Evolutionary conservation across 371 early-diverging fungal genomes (phyloP).

Genomic region (Rhizopus stolonifer): DNA sequence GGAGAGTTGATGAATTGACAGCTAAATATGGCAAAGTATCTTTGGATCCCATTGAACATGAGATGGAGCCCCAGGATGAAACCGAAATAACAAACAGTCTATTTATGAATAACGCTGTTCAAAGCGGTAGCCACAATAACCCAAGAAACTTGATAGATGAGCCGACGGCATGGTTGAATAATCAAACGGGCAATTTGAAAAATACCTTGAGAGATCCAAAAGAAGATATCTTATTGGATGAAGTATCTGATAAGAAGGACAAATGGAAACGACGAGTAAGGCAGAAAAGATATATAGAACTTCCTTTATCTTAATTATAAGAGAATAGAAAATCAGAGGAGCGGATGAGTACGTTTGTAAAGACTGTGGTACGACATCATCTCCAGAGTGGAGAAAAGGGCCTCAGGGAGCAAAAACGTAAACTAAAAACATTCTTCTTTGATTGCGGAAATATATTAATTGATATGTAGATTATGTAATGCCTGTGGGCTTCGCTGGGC

Average conservation of each 20-base stretch:
- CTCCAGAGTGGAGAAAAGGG: conserved; percentile 83
- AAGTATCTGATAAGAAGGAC: conserved; percentile 13
- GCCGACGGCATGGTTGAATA: neutral
- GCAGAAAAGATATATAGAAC: neutral
- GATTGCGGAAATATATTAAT: neutral
- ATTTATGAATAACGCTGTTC: neutral
- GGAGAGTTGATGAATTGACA: conserved; percentile 34
- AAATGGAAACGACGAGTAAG: conserved; percentile 26
- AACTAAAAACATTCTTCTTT: conserved; percentile 4
- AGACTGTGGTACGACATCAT: conserved; percentile 72
- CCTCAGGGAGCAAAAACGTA: conserved; percentile 69
- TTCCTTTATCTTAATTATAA: neutral
- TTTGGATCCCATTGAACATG: neutral
- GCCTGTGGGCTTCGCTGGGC: conserved; percentile 52
- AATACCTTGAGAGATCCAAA: neutral
- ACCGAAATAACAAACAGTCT: neutral
- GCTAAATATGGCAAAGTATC: conserved; percentile 16
- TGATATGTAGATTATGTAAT: conserved; percentile 43
- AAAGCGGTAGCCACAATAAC: neutral
- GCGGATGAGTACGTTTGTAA: conserved; percentile 40
- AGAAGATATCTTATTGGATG: conserved; percentile 1
- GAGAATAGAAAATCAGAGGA: conserved; percentile 7
- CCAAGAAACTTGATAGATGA: neutral
- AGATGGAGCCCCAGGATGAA: neutral
- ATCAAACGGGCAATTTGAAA: neutral